Evolutionary conservation across 2,329 filamentous ascomycete species (phyloP).

Genomic region (Fusarium oligoseptatum): DNA sequence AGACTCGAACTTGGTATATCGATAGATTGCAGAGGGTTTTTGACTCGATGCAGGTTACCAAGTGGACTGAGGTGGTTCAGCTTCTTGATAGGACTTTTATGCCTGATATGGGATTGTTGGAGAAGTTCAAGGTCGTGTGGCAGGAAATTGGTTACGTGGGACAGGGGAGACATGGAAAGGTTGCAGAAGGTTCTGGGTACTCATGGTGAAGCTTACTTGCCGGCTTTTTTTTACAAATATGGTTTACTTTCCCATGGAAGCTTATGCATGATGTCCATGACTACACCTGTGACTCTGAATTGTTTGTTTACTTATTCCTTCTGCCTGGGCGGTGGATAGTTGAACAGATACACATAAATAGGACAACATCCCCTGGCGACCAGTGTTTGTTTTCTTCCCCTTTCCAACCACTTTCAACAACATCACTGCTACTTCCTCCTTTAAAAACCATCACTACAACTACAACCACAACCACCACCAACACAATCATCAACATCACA

Average conservation of each 20-base stretch:
- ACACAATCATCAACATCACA: not conserved
- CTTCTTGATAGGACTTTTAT: slow-evolving; percentile 1
- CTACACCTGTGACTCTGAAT: not conserved
- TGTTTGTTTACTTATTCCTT: not conserved
- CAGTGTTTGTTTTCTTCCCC: not conserved
- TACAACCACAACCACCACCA: not conserved
- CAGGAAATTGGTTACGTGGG: not conserved
- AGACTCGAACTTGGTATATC: slow-evolving; percentile 11
- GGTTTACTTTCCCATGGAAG: not conserved
- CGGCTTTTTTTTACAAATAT: not conserved
- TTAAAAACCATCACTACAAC: not conserved
- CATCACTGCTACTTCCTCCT: not conserved
- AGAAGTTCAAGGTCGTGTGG: slow-evolving; percentile 14
- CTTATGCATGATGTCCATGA: not conserved
- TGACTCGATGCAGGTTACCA: not conserved
- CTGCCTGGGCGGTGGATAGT: not conserved
- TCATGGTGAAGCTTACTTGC: not conserved
- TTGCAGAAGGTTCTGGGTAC: not conserved
- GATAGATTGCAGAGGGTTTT: slow-evolving; percentile 9
- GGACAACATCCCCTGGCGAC: not conserved
- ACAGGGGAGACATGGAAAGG: not conserved
- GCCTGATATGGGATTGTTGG: not conserved
- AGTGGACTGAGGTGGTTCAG: not conserved
- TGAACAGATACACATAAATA: not conserved
- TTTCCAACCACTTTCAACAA: not conserved